These are phyloP conservation scores for Backusella liffmaniae DNA, from an alignment of 192 early-diverging fungal species.

Conservation along the genomic window DNA sequence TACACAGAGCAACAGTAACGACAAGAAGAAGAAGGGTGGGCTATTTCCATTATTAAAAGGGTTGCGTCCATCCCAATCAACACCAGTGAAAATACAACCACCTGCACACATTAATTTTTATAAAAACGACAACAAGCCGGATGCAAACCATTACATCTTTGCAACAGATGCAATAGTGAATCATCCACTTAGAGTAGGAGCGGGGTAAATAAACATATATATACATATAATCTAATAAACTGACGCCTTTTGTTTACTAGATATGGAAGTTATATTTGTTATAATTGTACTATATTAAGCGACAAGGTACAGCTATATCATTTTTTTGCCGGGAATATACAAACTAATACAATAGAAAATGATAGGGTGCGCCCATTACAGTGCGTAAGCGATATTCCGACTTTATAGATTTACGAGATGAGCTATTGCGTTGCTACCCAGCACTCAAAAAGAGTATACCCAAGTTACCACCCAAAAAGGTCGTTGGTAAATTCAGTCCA, in stretches of 20 bases:
- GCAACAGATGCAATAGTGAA: conserved; percentile 38
- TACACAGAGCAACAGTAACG: neutral
- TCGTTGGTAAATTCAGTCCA: conserved; percentile 46
- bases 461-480: conserved; percentile 50
- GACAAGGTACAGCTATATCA: conserved; percentile 24
- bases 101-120: conserved; percentile 30
- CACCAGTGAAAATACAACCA: conserved; percentile 15
- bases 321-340: neutral
- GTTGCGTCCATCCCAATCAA: conserved; percentile 9
- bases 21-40: neutral
- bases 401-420: conserved; percentile 43
- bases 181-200: conserved; percentile 40
- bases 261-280: conserved; percentile 45
- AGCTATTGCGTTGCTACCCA: conserved; percentile 36
- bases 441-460: conserved; percentile 41
- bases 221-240: neutral
- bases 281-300: conserved; percentile 42
- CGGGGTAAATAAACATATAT: conserved; percentile 6
- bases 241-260: neutral
- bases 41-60: conserved; percentile 14
- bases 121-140: conserved; percentile 19
- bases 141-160: conserved; percentile 15
- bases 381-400: conserved; percentile 50
- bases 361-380: conserved; percentile 34
- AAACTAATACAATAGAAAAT: neutral